These are phyloP conservation scores for Tetradesmus obliquus DNA, from an alignment of 139 green algal species.

Conservation along the genomic window DNA sequence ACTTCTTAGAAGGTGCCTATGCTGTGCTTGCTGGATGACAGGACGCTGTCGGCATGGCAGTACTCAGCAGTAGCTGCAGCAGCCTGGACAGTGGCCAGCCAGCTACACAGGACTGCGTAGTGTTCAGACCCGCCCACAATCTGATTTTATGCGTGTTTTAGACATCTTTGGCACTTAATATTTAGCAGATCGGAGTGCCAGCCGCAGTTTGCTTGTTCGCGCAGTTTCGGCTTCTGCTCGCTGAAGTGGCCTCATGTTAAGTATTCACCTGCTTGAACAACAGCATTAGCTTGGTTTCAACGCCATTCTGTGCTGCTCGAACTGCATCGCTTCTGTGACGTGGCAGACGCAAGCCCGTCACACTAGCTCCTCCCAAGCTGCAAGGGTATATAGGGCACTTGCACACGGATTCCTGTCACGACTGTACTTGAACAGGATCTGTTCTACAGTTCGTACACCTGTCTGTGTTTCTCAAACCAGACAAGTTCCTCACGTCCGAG, in stretches of 20 bases:
- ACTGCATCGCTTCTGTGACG: neutral
- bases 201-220: neutral
- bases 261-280: neutral
- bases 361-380: neutral
- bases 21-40: no score
- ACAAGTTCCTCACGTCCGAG: slow-evolving; percentile 76
- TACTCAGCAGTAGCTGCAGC: neutral
- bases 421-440: slow-evolving; percentile 90
- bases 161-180: no score
- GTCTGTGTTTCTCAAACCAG: slow-evolving; percentile 75
- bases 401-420: slow-evolving; percentile 52
- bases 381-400: neutral
- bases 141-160: no score
- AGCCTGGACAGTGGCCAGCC: neutral
- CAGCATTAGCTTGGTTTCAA: neutral
- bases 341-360: neutral
- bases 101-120: neutral
- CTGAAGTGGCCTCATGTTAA: neutral
- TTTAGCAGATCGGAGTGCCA: neutral
- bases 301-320: neutral
- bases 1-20: no score
- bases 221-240: neutral
- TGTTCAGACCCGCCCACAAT: no score
- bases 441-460: slow-evolving; percentile 86
- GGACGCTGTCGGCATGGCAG: neutral